Conservation (phyloP, 148 eudicot species). For the Vaccinium darrowii region DNA sequence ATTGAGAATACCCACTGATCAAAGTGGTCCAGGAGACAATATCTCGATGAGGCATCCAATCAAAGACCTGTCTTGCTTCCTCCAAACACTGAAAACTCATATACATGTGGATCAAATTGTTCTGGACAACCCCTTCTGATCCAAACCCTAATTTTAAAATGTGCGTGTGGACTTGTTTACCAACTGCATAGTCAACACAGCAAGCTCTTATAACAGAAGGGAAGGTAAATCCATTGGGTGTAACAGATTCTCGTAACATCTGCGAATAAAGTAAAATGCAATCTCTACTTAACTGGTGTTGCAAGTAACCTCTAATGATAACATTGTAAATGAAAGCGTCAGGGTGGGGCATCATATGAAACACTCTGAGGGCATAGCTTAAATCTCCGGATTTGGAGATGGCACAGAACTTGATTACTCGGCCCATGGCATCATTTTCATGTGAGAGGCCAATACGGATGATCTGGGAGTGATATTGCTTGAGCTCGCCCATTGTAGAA, state of each 20-base stretch:
- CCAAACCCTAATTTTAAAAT: constrained; percentile 52
- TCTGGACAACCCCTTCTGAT: constrained; percentile 49
- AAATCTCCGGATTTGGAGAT: constrained; percentile 46
- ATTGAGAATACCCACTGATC: constrained; percentile 68
- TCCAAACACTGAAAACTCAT: constrained; percentile 45
- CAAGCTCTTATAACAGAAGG: constrained; percentile 67
- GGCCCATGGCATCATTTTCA: constrained; percentile 62
- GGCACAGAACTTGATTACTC: constrained; percentile 64
- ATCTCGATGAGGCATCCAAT: constrained; percentile 39
- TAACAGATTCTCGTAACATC: constrained; percentile 47
- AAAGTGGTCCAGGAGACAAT: constrained; percentile 73
- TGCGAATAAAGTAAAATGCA: constrained; percentile 46
- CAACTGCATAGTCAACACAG: constrained; percentile 37
- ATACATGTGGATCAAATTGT: constrained; percentile 78
- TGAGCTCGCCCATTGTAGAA: constrained; percentile 61
- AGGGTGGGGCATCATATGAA: constrained; percentile 60
- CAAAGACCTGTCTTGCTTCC: constrained; percentile 58
- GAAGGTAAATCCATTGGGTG: constrained; percentile 61
- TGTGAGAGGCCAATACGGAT: constrained; percentile 56
- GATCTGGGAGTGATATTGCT: constrained; percentile 67
- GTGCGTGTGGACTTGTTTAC: constrained; percentile 65
- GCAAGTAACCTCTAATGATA: constrained; percentile 55
- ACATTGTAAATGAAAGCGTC: constrained; percentile 73
- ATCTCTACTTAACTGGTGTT: constrained; percentile 24
- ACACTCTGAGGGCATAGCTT: constrained; percentile 53